Evolutionary conservation across 495 filamentous ascomycete genomes (phyloP), one percentile per base, ranked within the genome.

Genomic region (Podospora fimiseda): DNA sequence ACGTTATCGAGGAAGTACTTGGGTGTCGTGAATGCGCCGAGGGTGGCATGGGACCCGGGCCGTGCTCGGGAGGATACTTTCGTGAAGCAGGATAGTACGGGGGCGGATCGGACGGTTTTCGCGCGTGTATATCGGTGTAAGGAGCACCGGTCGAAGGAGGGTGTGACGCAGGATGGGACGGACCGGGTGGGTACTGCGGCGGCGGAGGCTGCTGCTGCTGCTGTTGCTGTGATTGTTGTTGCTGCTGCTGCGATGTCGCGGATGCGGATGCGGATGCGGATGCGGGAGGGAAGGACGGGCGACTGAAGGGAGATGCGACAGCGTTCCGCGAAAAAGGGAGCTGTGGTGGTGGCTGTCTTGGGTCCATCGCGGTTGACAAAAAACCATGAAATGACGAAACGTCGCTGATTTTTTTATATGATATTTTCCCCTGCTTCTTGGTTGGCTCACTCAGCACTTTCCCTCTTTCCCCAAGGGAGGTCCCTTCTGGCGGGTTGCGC

Each of bases 21-120:
- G 68, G 74, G 56, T 79, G 76, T 58, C 77, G 76, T 54, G 76
- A 68, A 60, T 81, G 78, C 22, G 67, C 56, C 23, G 67, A 60
- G 44, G 68, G 62, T 42, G 69, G 64, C 60, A 75, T 70, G 20
- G 73, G 61, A 40, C 70, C 65, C 13, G 74, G 61, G 33, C 68
- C 66, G 44, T 73, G 69, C 16, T 78, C 76, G 27, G 68, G 60
- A 41, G 66, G 65, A 59, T 78, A 79, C 21, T 70, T 66, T 63
- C 73, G 70, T 36, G 70, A 66, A 20, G 66, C 67, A 9, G 67
- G 60, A 52, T 73, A 74, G 62, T 70, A 74, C 44, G 67, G 60
- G 43, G 50, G 63, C n/a, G 69, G 61, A 47, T 74, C 76, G 60
- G 77, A 79, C 1, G 67, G 70, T 52, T 73, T 73, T 55, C 75